Evolutionary conservation across 106 monocot genomes (phyloP), one percentile per base, ranked within the genome.

Genomic region (Phalaenopsis aphrodite): DNA sequence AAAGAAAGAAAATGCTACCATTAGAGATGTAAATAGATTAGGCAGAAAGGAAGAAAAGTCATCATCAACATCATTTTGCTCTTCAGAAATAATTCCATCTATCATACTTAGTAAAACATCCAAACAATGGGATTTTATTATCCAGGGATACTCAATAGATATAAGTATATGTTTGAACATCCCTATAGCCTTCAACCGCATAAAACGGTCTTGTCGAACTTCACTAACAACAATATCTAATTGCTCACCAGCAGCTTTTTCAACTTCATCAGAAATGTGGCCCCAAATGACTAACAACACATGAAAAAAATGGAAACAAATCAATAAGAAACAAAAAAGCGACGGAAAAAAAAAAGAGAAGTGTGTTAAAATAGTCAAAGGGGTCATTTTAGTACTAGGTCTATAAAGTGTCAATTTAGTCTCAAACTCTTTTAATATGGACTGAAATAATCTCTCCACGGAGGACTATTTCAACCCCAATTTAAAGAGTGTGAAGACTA

Each of bases 281-380:
- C 85, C 85, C 98, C 98, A 99, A 73, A 93, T 79, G 72, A 93
- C 98, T 99, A 75, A 61, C 84, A 55, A 76, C 81, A 85, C 48
- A 83, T 52, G 30, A 21, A 21, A n/a, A 61, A 19, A 61, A 61
- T 21, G 21, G n/a, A n/a, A 61, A 61, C 1, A 61, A 61, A 61
- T 2, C 2, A 12, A 11, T 4, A 61, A 61, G 2, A 61, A 61
- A n/a, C 10, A 47, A 23, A 81, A 19, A 64, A 82, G 71, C 74
- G 2, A 42, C 3, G 81, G 39, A 67, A 39, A 9, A 74, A 10
- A 46, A 55, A 84, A 11, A 30, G 30, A 30, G 30, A 30, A 30
- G 0, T 30, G 30, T 30, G 30, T 30, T 30, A 30, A 30, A 30
- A 30, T 0, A 30, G 30, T 30, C 30, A 30, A 30, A 30, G 30